A percentile compares a stretch with the other conserved stretches of the same genome.
Conservation (phyloP, 2,329 filamentous ascomycete species). For the Fusarium tuaranense region DNA sequence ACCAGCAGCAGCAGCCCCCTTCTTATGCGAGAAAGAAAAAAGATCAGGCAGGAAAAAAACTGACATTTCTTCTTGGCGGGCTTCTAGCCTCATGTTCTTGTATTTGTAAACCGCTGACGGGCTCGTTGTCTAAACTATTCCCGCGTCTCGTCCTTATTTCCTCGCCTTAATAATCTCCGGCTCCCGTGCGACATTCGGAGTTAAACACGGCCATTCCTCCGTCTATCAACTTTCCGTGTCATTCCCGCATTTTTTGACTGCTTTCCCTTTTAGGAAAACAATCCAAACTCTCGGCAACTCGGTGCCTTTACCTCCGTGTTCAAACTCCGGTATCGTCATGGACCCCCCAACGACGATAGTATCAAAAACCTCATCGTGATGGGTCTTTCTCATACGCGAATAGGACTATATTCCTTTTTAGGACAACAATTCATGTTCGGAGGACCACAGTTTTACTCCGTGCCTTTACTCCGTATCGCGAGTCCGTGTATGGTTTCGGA, state of each 20-base stretch:
- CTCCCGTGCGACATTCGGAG: neutral
- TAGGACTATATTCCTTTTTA: neutral
- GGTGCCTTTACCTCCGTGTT: conserved; percentile 14
- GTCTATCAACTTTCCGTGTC: neutral
- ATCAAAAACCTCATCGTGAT: neutral
- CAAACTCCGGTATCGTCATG: neutral
- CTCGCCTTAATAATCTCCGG: neutral
- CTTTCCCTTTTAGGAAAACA: conserved; percentile 38
- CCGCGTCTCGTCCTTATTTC: neutral
- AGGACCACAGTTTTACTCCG: neutral
- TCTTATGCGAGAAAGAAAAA: neutral
- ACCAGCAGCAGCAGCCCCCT: neutral
- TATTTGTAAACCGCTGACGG: neutral
- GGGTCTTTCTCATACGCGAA: neutral
- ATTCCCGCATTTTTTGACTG: neutral
- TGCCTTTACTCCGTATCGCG: neutral
- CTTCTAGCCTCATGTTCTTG: neutral
- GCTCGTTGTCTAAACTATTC: neutral
- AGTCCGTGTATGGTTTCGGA: neutral
- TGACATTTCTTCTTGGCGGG: neutral
- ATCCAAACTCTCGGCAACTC: conserved; percentile 1
- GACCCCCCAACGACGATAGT: neutral
- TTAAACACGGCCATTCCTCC: conserved; percentile 1
- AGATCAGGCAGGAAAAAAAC: neutral
- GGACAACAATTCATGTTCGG: neutral